phyloP scores from a whole-genome alignment of 1,284 basidiomycete genomes.

The Agroathelia rolfsii region DNA sequence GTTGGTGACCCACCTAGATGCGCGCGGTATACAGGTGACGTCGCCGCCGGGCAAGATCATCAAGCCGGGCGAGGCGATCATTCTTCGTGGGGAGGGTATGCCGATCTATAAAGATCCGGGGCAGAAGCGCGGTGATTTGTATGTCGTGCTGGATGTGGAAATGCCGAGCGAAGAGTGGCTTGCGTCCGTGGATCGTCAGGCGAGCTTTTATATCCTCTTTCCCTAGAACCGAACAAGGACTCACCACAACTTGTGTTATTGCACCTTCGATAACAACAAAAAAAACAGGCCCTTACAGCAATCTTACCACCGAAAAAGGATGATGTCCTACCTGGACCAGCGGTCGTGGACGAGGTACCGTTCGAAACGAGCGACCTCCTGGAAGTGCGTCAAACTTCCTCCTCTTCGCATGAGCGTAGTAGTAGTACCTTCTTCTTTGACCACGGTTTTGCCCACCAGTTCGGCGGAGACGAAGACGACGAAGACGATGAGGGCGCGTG shows the following conservation, averaged over 20 bases:
- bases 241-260: not conserved
- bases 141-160: slow-evolving; percentile 73
- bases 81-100: slow-evolving; percentile 81
- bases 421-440: slow-evolving; percentile 64
- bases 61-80: slow-evolving; percentile 61
- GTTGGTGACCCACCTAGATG: slow-evolving; percentile 82
- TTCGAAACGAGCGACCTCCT: slow-evolving; percentile 70
- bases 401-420: too few species aligned
- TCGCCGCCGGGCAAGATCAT: slow-evolving; percentile 71
- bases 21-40: slow-evolving; percentile 71
- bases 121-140: slow-evolving; percentile 74
- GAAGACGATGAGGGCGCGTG: slow-evolving; percentile 58
- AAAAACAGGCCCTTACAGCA: slow-evolving; percentile 43
- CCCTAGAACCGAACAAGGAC: not conserved
- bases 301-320: slow-evolving; percentile 69
- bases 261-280: slow-evolving; percentile 5
- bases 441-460: slow-evolving; percentile 57
- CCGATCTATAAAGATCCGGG: slow-evolving; percentile 59
- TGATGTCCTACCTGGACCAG: slow-evolving; percentile 62
- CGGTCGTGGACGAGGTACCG: slow-evolving; percentile 58
- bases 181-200: slow-evolving; percentile 44
- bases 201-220: slow-evolving; percentile 20
- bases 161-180: slow-evolving; percentile 75
- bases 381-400: slow-evolving; percentile 70
- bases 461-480: slow-evolving; percentile 61